Evolutionary conservation across 1,139 yeast species (phyloP), one percentile per base, ranked within the genome.

Genomic region (Blastobotrys apis): DNA sequence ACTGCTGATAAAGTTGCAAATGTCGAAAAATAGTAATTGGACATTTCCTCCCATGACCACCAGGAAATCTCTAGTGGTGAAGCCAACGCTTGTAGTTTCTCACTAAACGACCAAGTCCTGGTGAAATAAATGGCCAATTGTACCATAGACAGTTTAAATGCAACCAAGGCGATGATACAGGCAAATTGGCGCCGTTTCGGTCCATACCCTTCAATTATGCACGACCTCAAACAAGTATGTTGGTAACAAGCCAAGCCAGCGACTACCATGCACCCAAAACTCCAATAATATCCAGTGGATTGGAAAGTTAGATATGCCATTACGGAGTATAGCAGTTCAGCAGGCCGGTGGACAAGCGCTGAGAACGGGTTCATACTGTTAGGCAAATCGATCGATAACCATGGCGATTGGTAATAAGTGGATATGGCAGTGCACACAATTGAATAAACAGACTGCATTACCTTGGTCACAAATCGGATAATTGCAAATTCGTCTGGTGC

Each of bases 361-460:
- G 23, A 8, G 22, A 39, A 16, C 10, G 43, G 43, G 27, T 39
- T 34, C 8, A 39, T 21, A 13, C 38, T 33, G 2, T 21, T 23
- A 3, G 43, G 43, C 9, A 39, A n/a, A 16, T 39, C 43, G 6
- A 26, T n/a, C 2, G 22, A 12, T 8, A 39, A 12, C 43, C 43
- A 39, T 4, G 22, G 16, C 15, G 36, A 30, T 13, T 13, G 8
- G 16, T 30, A 38, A 22, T 38, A 38, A 13, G 9, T 4, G 5
- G 35, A 13, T 12, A 13, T 30, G 4, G 16, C 20, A 4, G 6
- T 19, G 35, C 13, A 15, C 15, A 29, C 25, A 9, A 22, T 19
- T 4, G 16, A 6, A 23, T 6, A 6, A 23, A 23, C 6, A 6
- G 10, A 35, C 17, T 6, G 25, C 6, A 16, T 33, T 15, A 30